These are phyloP conservation scores for Pythium vanterpoolii DNA, from an alignment of 352 stramenopile species.

Conservation along the genomic window DNA sequence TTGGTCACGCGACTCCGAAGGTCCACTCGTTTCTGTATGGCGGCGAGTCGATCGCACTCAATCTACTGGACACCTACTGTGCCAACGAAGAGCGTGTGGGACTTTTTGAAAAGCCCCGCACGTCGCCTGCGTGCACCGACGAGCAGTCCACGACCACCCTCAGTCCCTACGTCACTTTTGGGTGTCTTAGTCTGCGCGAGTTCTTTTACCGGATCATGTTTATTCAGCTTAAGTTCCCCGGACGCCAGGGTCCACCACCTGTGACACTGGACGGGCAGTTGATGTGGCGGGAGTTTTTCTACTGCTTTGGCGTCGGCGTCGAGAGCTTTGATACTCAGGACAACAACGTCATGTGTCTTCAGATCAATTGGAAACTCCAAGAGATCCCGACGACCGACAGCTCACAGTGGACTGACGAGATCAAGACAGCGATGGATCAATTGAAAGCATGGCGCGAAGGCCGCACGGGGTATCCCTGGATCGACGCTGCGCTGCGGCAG, in stretches of 20 bases:
- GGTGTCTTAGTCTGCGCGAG: conserved; percentile 83
- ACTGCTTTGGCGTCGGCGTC: conserved; percentile 61
- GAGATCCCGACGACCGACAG: conserved; percentile 21
- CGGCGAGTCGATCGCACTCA: conserved; percentile 51
- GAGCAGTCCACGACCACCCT: conserved; percentile 92
- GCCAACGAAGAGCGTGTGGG: conserved; percentile 67
- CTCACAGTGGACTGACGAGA: conserved; percentile 29
- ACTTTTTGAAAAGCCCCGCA: conserved; percentile 96
- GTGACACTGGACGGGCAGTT: conserved; percentile 92
- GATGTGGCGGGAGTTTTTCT: conserved; percentile 96
- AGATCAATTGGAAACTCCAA: conserved; percentile 63
- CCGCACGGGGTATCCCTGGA: conserved; percentile 96
- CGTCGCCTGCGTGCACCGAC: conserved; percentile 76
- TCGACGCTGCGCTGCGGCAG: conserved; percentile 95
- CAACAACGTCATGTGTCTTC: conserved; percentile 85
- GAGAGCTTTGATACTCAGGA: conserved; percentile 89
- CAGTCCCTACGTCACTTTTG: conserved; percentile 90
- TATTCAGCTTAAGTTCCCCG: conserved; percentile 88
- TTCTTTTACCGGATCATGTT: conserved; percentile 83
- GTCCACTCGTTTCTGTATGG: conserved; percentile 49
- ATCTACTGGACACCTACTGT: conserved; percentile 55
- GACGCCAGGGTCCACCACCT: conserved; percentile 70
- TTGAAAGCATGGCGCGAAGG: conserved; percentile 88
- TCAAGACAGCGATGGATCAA: conserved; percentile 49
- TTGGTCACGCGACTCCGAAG: conserved; percentile 32